Evolutionary conservation across 169 alveolate species (phyloP).

Genomic region (Cyclospora cayetanensis): DNA sequence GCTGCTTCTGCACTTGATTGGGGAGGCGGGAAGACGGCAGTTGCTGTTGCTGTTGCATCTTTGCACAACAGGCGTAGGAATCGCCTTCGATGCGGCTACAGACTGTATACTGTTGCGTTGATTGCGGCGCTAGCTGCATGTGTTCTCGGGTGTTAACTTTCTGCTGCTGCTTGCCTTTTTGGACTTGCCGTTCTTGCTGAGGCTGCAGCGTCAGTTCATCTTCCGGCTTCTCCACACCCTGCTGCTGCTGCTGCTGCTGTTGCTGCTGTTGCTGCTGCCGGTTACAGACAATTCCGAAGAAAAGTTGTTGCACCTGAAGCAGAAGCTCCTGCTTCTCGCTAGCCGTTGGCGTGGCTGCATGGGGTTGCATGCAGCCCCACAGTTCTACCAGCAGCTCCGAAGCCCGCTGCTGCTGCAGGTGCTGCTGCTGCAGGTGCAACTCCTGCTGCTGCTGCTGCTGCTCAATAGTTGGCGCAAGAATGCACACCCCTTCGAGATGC

Average conservation of each 20-base stretch:
- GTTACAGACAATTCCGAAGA: neutral
- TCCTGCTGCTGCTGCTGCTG: neutral
- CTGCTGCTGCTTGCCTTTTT: neutral
- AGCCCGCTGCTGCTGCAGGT: neutral
- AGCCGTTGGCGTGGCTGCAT: neutral
- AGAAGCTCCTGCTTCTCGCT: neutral
- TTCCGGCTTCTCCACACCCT: neutral
- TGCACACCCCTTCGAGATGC: no score
- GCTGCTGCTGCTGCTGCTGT: slow-evolving; percentile 6
- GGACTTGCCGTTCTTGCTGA: neutral
- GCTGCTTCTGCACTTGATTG: no score
- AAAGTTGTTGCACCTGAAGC: neutral
- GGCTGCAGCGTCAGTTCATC: neutral
- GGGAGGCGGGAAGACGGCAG: no score
- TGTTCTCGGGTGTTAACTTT: neutral
- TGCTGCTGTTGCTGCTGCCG: neutral
- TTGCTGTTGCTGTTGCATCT: no score
- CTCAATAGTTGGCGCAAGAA: no score
- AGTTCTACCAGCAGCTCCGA: neutral
- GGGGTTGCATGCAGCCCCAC: neutral
- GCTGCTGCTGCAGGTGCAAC: neutral
- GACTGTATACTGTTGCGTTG: no score
- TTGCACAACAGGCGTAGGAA: no score
- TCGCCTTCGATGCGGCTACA: no score
- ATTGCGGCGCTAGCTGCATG: no score